Evolutionary conservation across 768 basidiomycete genomes (phyloP).

Genomic region (Xerocomellus intermedius): DNA sequence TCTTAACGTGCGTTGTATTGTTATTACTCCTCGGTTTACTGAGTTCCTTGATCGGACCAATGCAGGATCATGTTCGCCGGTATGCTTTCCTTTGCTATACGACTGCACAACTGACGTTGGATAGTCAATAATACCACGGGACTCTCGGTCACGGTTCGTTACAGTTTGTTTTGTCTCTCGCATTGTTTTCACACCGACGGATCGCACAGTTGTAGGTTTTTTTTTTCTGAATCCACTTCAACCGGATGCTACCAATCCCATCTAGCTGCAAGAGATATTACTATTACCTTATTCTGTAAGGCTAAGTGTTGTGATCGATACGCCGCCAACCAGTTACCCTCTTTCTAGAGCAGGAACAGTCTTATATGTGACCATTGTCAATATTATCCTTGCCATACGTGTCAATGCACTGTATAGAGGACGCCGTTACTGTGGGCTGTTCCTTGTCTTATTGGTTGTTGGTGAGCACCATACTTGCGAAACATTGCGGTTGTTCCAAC

Average conservation of each 20-base stretch:
- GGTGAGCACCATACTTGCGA: conserved; percentile 9
- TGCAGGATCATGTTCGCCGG: conserved; percentile 16
- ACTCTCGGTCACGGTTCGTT: conserved; percentile 18
- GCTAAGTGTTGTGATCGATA: too few relatives aligned
- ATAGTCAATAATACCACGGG: conserved; percentile 23
- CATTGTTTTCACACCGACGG: background rate
- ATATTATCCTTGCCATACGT: conserved; percentile 20
- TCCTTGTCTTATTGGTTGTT: conserved; percentile 16
- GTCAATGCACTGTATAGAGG: conserved; percentile 17
- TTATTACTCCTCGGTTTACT: background rate
- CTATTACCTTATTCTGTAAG: conserved; percentile 23
- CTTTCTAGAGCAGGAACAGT: conserved; percentile 18
- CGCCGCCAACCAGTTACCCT: background rate
- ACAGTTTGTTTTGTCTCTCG: background rate
- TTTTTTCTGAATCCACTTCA: background rate
- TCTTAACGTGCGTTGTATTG: conserved; percentile 11
- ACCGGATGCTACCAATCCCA: background rate
- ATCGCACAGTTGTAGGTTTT: conserved; percentile 18
- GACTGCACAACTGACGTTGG: background rate
- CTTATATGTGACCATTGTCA: conserved; percentile 19
- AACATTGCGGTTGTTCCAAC: background rate
- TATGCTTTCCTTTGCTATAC: background rate
- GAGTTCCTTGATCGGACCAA: background rate
- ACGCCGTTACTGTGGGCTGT: background rate
- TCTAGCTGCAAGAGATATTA: conserved; percentile 24